Evolutionary conservation across 108 stramenopile genomes (phyloP).

Genomic region (Skeletonema costatum): DNA sequence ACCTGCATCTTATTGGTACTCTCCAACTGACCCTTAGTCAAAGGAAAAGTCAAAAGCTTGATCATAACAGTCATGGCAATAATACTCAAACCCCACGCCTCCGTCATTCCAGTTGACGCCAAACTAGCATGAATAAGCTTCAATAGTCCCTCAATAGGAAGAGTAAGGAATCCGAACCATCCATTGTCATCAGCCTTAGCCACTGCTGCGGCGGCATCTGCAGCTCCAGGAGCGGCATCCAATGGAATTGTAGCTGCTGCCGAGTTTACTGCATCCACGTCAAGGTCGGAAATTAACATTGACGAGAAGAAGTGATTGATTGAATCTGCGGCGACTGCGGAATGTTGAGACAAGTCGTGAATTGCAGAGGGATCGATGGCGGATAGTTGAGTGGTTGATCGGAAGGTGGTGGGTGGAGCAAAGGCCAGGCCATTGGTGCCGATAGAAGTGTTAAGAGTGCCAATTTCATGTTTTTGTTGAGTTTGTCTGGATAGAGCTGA

Average conservation of each 20-base stretch:
- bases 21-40: conserved; percentile 91
- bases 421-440: conserved; percentile 47
- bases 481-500: neutral
- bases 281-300: conserved; percentile 57
- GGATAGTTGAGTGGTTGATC: conserved; percentile 47
- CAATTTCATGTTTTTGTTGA: conserved; percentile 35
- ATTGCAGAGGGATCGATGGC: conserved; percentile 57
- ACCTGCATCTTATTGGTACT: conserved; percentile 96
- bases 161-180: conserved; percentile 90
- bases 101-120: conserved; percentile 61
- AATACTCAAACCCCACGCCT: conserved; percentile 93
- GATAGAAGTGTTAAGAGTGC: conserved; percentile 9
- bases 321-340: conserved; percentile 23
- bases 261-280: conserved; percentile 20
- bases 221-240: conserved; percentile 36
- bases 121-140: conserved; percentile 67
- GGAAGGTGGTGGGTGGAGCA: conserved; percentile 42
- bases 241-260: neutral
- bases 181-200: conserved; percentile 67
- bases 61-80: conserved; percentile 90
- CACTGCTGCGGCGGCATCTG: conserved; percentile 42
- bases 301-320: conserved; percentile 64
- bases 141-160: conserved; percentile 67
- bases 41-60: conserved; percentile 90
- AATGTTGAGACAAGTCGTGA: conserved; percentile 52